Evolutionary conservation across 805 yeast species (phyloP).

Genomic region (Saccharomyces paradoxus): DNA sequence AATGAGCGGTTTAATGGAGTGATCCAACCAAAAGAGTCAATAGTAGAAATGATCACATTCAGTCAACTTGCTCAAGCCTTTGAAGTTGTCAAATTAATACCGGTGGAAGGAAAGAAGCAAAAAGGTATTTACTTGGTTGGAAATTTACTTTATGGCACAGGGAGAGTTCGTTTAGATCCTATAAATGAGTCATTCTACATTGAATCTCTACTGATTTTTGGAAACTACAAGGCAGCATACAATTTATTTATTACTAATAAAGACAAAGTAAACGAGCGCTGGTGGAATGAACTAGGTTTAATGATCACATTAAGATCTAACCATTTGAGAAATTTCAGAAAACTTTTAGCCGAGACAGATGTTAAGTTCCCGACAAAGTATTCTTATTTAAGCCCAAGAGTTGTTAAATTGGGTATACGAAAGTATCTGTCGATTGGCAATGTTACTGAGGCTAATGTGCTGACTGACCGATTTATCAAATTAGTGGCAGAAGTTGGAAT

Average conservation of each 20-base stretch:
- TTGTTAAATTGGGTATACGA: conserved; percentile 31
- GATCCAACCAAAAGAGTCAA: conserved; percentile 4
- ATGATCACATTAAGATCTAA: conserved; percentile 32
- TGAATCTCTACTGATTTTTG: conserved; percentile 34
- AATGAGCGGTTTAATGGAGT: background rate
- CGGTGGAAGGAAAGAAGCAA: conserved; percentile 27
- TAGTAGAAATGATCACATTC: conserved; percentile 14
- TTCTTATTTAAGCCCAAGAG: conserved; percentile 33
- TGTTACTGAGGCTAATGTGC: conserved; percentile 20
- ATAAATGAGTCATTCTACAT: conserved; percentile 45
- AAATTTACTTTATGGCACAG: conserved; percentile 34
- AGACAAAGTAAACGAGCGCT: conserved; percentile 35
- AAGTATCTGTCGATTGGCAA: conserved; percentile 26
- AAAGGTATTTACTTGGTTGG: conserved; percentile 36
- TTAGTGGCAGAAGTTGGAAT: conserved; percentile 23
- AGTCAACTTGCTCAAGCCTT: conserved; percentile 34
- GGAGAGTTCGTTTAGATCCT: conserved; percentile 41
- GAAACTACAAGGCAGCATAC: conserved; percentile 31
- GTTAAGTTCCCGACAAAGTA: conserved; percentile 15
- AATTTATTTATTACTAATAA: conserved; percentile 32
- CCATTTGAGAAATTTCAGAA: conserved; percentile 32
- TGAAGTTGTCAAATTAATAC: conserved; percentile 34
- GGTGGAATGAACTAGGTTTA: conserved; percentile 48
- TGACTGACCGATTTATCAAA: conserved; percentile 27
- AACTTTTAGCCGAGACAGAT: conserved; percentile 25